Evolutionary conservation across 2,329 filamentous ascomycete genomes (phyloP).

Genomic region (Cytospora mali): DNA sequence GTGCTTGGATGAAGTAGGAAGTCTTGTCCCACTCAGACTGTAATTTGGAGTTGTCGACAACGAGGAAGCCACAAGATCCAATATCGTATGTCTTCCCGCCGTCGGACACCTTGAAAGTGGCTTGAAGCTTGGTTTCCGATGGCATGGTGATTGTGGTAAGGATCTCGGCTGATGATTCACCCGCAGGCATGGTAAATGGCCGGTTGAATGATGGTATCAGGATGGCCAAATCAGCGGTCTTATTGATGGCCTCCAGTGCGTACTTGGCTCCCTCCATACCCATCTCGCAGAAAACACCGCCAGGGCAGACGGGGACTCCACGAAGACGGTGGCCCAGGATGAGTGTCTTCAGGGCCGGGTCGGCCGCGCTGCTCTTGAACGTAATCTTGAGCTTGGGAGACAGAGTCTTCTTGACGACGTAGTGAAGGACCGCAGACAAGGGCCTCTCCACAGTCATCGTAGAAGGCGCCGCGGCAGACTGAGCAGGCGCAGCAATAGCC

Average conservation of each 20-base stretch:
- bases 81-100: conserved; percentile 22
- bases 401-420: conserved; percentile 22
- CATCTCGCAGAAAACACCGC: conserved; percentile 25
- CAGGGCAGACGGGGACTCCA: conserved; percentile 21
- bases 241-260: conserved; percentile 15
- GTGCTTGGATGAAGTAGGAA: conserved; percentile 22
- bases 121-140: neutral
- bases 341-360: conserved; percentile 14
- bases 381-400: conserved; percentile 24
- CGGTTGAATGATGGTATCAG: conserved; percentile 21
- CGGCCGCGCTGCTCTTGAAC: conserved; percentile 19
- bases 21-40: conserved; percentile 23
- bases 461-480: neutral
- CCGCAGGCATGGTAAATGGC: conserved; percentile 21
- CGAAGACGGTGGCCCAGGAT: conserved; percentile 25
- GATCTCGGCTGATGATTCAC: conserved; percentile 21
- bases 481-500: conserved; percentile 1
- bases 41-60: conserved; percentile 20
- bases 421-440: conserved; percentile 22
- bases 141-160: conserved; percentile 24
- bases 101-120: conserved; percentile 23
- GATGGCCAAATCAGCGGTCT: conserved; percentile 15
- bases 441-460: conserved; percentile 7
- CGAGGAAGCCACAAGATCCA: conserved; percentile 18
- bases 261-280: conserved; percentile 22